These are phyloP conservation scores for Phialophora expanda DNA, from an alignment of 2,329 filamentous ascomycete genomes.

Conservation along the genomic window DNA sequence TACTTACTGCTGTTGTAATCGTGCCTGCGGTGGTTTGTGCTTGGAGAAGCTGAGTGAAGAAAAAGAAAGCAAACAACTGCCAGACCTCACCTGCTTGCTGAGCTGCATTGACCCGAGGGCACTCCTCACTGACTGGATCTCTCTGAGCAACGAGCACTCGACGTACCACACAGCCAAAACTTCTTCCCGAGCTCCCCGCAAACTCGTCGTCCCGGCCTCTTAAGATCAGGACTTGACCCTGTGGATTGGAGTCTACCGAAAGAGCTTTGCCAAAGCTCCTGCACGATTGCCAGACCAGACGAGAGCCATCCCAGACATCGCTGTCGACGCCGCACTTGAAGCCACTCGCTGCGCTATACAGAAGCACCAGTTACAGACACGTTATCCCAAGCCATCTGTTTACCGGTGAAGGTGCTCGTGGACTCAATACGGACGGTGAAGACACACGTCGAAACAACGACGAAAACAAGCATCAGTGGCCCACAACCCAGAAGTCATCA, in stretches of 20 bases:
- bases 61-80: constrained; percentile 15
- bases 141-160: background rate
- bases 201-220: constrained; percentile 5
- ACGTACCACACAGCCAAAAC: background rate
- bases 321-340: background rate
- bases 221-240: constrained; percentile 4
- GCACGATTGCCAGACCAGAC: constrained; percentile 1
- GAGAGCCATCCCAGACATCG: constrained; percentile 7
- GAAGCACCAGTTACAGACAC: constrained; percentile 5
- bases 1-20: constrained; percentile 4
- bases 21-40: background rate
- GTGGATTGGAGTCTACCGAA: constrained; percentile 30
- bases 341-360: background rate
- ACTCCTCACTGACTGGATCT: background rate
- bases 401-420: background rate
- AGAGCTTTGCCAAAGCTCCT: constrained; percentile 3
- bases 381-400: background rate
- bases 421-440: background rate
- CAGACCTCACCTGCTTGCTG: background rate
- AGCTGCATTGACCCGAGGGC: constrained; percentile 6
- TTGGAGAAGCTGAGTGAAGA: background rate
- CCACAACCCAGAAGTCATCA: constrained; percentile 2
- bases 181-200: constrained; percentile 28
- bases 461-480: background rate
- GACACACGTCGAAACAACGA: background rate